Percentiles rank a stretch among this genome's conserved stretches.
Conservation (phyloP, 352 stramenopile genomes). For the Phytopythium ostracodes region DNA sequence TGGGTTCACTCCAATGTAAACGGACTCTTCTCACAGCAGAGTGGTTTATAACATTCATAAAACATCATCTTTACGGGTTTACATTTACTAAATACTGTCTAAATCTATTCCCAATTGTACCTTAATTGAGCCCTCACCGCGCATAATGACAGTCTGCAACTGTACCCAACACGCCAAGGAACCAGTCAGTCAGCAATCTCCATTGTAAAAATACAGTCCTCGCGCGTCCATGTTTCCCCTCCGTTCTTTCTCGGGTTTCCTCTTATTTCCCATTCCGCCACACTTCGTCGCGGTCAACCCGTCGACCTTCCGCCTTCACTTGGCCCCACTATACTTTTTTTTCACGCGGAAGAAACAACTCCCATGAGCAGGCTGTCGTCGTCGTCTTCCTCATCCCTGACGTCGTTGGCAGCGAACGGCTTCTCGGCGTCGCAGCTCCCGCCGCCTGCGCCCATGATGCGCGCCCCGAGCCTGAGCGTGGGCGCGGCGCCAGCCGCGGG, state of each 20-base stretch:
- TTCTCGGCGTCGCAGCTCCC: background rate
- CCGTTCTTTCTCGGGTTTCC: too few species aligned
- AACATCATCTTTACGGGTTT: background rate
- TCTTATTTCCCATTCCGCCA: too few species aligned
- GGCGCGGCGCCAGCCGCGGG: background rate
- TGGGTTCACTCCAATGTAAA: background rate
- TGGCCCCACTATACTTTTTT: background rate
- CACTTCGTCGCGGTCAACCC: background rate
- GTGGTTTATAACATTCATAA: background rate
- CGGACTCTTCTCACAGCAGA: background rate
- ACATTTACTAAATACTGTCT: background rate
- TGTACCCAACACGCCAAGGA: background rate
- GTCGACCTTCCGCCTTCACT: background rate
- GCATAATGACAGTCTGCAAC: too few species aligned
- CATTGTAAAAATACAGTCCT: too few species aligned
- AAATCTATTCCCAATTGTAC: too few species aligned
- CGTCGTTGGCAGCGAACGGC: background rate
- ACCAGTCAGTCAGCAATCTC: too few species aligned
- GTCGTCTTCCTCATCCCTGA: background rate
- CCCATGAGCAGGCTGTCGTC: conserved; percentile 3
- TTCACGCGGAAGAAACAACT: too few species aligned
- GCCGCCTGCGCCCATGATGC: background rate
- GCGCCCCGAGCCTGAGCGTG: background rate
- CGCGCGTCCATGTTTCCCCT: too few species aligned
- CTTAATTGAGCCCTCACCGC: too few species aligned